A percentile compares a stretch with the other conserved stretches of the same genome.
phyloP scores from a whole-genome alignment of 129 eudicot genomes.

The Helianthus annuus region DNA sequence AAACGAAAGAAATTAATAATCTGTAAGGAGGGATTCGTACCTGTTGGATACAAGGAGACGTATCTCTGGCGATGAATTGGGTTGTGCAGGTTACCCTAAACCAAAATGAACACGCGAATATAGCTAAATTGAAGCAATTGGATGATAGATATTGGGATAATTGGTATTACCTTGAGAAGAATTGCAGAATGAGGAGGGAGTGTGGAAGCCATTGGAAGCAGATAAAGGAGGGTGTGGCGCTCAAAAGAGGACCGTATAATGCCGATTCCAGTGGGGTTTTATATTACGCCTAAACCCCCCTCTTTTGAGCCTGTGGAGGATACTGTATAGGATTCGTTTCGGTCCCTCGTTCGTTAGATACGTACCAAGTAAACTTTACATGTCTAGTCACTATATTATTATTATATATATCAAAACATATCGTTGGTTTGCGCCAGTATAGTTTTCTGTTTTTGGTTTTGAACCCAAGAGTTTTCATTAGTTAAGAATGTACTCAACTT shows the following conservation, averaged over 20 bases:
- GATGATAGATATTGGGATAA: neutral
- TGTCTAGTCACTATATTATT: too few species aligned
- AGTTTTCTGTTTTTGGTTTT: too few species aligned
- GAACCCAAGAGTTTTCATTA: too few species aligned
- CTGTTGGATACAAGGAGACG: constrained; percentile 43
- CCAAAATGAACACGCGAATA: neutral
- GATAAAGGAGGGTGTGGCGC: neutral
- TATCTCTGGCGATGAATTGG: constrained; percentile 41
- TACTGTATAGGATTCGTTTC: too few species aligned
- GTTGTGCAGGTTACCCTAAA: constrained; percentile 53
- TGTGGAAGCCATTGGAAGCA: constrained; percentile 50
- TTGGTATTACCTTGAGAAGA: constrained; percentile 42
- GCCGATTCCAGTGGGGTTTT: constrained; percentile 23
- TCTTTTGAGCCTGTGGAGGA: too few species aligned
- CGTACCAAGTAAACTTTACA: too few species aligned
- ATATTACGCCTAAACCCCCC: neutral
- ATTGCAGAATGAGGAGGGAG: constrained; percentile 46
- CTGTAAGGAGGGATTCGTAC: constrained; percentile 32
- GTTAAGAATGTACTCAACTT: too few species aligned
- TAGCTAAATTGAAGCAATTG: neutral
- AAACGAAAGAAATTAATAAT: neutral
- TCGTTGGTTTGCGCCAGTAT: too few species aligned
- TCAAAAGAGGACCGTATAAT: constrained; percentile 2
- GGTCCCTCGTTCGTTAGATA: too few species aligned
- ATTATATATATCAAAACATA: too few species aligned